A percentile compares a stretch with the other conserved stretches of the same genome.
Evolutionary conservation across 768 basidiomycete genomes (phyloP).

Genomic region (Kwoniella sp.): DNA sequence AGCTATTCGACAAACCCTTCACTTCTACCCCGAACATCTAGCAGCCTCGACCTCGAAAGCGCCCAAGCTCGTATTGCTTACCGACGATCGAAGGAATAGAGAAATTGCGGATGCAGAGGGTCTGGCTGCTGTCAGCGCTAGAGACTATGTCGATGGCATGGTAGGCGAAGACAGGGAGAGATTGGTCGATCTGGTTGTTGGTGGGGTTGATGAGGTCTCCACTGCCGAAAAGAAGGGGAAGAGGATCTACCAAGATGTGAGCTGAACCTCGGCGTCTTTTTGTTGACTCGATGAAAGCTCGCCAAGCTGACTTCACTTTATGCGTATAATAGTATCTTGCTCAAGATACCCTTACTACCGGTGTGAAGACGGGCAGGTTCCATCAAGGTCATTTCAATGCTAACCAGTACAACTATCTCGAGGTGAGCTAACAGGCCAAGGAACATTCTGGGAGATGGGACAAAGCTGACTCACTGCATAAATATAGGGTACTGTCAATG

Average conservation of each 20-base stretch:
- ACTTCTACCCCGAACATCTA: slow-evolving; percentile 84
- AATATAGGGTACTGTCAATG: slow-evolving; percentile 73
- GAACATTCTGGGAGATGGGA: not conserved
- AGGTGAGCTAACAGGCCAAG: slow-evolving; percentile 60
- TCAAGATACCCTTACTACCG: slow-evolving; percentile 69
- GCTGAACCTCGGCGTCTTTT: slow-evolving; percentile 2
- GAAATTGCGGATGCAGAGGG: slow-evolving; percentile 70
- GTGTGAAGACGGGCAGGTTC: slow-evolving; percentile 78
- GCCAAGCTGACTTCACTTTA: not conserved
- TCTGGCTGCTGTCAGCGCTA: slow-evolving; percentile 59
- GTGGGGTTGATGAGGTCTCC: slow-evolving; percentile 63
- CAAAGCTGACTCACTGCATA: not conserved
- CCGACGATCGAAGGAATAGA: slow-evolving; percentile 84
- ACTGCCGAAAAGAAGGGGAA: slow-evolving; percentile 32
- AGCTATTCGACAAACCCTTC: slow-evolving; percentile 85
- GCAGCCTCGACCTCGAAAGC: slow-evolving; percentile 43
- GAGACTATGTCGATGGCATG: slow-evolving; percentile 78
- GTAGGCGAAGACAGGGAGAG: slow-evolving; percentile 61
- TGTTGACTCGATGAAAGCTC: not conserved
- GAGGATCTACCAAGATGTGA: slow-evolving; percentile 69
- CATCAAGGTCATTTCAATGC: slow-evolving; percentile 95
- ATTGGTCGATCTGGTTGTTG: slow-evolving; percentile 79
- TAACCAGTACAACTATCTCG: slow-evolving; percentile 92
- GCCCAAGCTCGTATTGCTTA: slow-evolving; percentile 75
- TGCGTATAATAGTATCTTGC: slow-evolving; percentile 69